These are phyloP conservation scores for Umbilicaria muhlenbergii DNA, from an alignment of 495 filamentous ascomycete species.

Conservation along the genomic window DNA sequence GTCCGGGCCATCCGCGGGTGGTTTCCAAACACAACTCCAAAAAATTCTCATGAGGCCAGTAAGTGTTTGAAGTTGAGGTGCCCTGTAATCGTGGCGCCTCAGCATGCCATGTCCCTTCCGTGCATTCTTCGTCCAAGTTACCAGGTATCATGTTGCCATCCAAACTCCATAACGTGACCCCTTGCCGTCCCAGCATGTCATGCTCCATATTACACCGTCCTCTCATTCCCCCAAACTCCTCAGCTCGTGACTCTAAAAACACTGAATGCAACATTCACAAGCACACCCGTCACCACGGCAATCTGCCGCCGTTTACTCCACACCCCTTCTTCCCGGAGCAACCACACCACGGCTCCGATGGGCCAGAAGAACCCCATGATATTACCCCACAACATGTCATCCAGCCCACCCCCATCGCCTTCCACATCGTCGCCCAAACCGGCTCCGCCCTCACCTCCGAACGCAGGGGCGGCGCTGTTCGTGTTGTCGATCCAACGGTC, in stretches of 20 bases:
- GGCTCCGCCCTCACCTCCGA: slow-evolving; percentile 22
- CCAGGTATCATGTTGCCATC: no score
- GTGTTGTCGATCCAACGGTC: slow-evolving; percentile 86
- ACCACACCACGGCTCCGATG: slow-evolving; percentile 67
- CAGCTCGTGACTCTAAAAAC: slow-evolving; percentile 32
- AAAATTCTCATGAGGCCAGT: no score
- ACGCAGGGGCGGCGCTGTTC: slow-evolving; percentile 23
- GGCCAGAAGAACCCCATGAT: slow-evolving; percentile 92
- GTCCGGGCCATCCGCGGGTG: no score
- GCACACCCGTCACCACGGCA: slow-evolving; percentile 66
- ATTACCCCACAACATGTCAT: slow-evolving; percentile 79
- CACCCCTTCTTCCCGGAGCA: slow-evolving; percentile 75
- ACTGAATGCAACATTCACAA: slow-evolving; percentile 60
- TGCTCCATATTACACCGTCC: no score
- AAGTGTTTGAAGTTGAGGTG: no score
- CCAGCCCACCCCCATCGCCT: slow-evolving; percentile 38
- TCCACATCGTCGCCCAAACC: slow-evolving; percentile 38
- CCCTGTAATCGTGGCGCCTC: no score
- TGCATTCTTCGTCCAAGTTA: no score
- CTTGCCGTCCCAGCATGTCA: no score
- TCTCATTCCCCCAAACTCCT: not conserved
- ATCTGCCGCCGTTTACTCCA: slow-evolving; percentile 70
- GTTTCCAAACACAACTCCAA: no score
- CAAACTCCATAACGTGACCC: no score
- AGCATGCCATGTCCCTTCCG: no score